Conservation (phyloP, 1,284 basidiomycete genomes). For the Agroathelia rolfsii region DNA sequence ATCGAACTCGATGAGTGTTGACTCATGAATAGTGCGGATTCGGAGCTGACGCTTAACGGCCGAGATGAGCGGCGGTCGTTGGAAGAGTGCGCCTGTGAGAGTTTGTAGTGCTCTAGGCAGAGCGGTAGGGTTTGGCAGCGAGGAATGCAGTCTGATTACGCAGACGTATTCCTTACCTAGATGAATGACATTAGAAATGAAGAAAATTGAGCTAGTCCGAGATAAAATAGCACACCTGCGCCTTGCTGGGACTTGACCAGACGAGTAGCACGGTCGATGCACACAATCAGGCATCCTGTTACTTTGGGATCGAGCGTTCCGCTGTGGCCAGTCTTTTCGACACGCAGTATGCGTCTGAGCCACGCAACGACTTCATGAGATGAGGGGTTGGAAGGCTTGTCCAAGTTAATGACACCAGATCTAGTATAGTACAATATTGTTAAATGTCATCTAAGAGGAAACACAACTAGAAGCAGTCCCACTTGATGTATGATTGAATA, state of each 20-base stretch:
- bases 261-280: slow-evolving; percentile 98
- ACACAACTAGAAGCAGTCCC: too few species aligned
- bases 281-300: slow-evolving; percentile 97
- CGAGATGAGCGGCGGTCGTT: slow-evolving; percentile 96
- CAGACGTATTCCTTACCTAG: slow-evolving; percentile 98
- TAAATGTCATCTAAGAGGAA: slow-evolving; percentile 6
- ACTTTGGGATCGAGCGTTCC: slow-evolving; percentile 99
- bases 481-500: slow-evolving; percentile 87
- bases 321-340: slow-evolving; percentile 97
- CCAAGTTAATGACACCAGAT: slow-evolving; percentile 97
- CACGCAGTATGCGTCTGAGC: slow-evolving; percentile 90
- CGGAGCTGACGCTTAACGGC: slow-evolving; percentile 98
- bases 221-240: slow-evolving; percentile 51
- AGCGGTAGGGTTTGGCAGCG: slow-evolving; percentile 72
- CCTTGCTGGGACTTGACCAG: slow-evolving; percentile 99
- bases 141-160: slow-evolving; percentile 86
- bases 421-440: slow-evolving; percentile 27
- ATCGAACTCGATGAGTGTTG: slow-evolving; percentile 94
- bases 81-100: slow-evolving; percentile 96
- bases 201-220: too few species aligned
- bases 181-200: slow-evolving; percentile 5
- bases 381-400: slow-evolving; percentile 99
- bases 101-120: slow-evolving; percentile 94
- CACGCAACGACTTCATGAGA: slow-evolving; percentile 99
- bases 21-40: slow-evolving; percentile 96